Conservation (phyloP, 257 asterid genomes). For the Capsicum baccatum region DNA sequence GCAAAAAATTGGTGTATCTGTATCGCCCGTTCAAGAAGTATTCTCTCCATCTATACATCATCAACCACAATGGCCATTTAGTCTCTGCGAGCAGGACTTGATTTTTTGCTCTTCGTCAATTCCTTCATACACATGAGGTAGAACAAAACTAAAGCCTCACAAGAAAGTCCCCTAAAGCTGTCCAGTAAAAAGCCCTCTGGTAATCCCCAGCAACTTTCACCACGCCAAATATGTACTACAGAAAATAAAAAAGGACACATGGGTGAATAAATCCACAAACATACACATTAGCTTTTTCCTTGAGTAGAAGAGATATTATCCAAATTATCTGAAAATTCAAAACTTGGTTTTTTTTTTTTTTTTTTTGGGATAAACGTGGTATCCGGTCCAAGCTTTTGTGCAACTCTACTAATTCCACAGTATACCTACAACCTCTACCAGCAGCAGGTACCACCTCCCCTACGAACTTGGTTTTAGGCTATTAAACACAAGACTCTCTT, state of each 20-base stretch:
- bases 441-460: too few relatives aligned
- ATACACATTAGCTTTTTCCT: not conserved
- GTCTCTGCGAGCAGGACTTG: constrained; percentile 39
- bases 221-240: constrained; percentile 2
- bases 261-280: not conserved
- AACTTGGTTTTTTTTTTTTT: not conserved
- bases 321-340: constrained; percentile 7
- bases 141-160: not conserved
- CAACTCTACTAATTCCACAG: too few relatives aligned
- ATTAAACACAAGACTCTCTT: not conserved
- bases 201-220: not conserved
- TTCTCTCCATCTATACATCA: constrained; percentile 70
- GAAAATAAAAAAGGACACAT: not conserved
- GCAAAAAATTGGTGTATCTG: constrained; percentile 50
- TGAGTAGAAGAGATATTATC: not conserved
- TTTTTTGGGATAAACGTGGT: too few relatives aligned
- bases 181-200: not conserved
- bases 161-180: not conserved
- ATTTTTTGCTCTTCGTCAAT: constrained; percentile 20
- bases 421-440: too few relatives aligned
- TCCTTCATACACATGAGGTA: not conserved
- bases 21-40: constrained; percentile 40
- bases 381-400: too few relatives aligned
- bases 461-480: not conserved
- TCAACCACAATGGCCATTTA: constrained; percentile 58